A percentile compares a stretch with the other conserved stretches of the same genome.
Conservation (phyloP, 2,329 filamentous ascomycete species). For the Verticillium nonalfalfae region DNA sequence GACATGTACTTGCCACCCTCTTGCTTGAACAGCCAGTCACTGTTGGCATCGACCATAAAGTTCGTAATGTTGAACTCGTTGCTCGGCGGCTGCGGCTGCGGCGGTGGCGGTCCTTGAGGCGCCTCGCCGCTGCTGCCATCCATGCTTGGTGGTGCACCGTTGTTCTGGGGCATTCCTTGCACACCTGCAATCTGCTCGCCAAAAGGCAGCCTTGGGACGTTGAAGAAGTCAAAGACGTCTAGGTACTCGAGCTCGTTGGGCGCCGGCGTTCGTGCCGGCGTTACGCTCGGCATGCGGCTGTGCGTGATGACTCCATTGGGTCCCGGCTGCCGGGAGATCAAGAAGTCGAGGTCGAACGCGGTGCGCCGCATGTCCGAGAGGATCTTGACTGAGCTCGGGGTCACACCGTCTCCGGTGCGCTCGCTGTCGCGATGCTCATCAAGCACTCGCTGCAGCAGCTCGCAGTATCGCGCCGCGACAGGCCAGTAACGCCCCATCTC, state of each 20-base stretch:
- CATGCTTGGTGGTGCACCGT: constrained; percentile 9
- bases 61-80: constrained; percentile 75
- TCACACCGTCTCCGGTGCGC: constrained; percentile 65
- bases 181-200: constrained; percentile 22
- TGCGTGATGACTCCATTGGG: constrained; percentile 1
- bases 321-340: constrained; percentile 75
- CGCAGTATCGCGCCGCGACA: constrained; percentile 76
- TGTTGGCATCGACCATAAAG: constrained; percentile 68
- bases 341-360: constrained; percentile 82
- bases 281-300: constrained; percentile 44
- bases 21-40: constrained; percentile 67
- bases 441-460: constrained; percentile 73
- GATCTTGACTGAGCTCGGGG: constrained; percentile 78
- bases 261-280: constrained; percentile 62
- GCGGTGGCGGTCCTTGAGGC: constrained; percentile 14
- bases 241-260: constrained; percentile 84
- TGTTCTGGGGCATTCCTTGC: constrained; percentile 11
- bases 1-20: constrained; percentile 22
- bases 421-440: constrained; percentile 81
- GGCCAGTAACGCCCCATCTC: constrained; percentile 82
- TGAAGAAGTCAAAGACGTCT: constrained; percentile 93
- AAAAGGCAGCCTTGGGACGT: constrained; percentile 67
- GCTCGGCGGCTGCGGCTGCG: constrained; percentile 11
- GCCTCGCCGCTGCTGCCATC: constrained; percentile 14
- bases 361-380: constrained; percentile 87